Evolutionary conservation across 495 filamentous ascomycete genomes (phyloP).

Genomic region (Trichoderma parareesei): DNA sequence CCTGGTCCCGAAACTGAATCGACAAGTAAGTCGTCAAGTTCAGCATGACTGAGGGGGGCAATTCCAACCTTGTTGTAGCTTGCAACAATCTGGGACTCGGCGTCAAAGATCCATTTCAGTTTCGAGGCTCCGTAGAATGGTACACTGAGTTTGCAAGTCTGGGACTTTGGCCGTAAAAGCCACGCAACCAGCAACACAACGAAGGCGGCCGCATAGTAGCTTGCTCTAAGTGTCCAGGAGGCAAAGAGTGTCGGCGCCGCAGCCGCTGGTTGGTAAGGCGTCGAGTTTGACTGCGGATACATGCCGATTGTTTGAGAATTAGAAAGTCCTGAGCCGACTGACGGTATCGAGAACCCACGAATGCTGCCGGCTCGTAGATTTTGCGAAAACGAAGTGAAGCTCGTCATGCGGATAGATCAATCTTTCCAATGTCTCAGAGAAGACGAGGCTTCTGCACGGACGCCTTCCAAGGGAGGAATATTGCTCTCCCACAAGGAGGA

Average conservation of each 20-base stretch:
- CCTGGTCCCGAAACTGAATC: constrained; percentile 25
- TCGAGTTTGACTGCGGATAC: neutral
- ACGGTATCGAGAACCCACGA: neutral
- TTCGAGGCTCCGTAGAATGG: constrained; percentile 27
- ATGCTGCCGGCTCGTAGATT: neutral
- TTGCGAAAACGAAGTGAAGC: neutral
- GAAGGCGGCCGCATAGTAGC: constrained; percentile 24
- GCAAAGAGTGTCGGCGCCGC: neutral
- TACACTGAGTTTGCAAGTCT: constrained; percentile 18
- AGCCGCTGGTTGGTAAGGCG: neutral
- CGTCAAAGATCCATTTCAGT: constrained; percentile 31
- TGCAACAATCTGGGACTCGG: constrained; percentile 24
- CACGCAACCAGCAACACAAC: constrained; percentile 21
- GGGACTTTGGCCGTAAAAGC: constrained; percentile 14
- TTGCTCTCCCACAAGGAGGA: neutral
- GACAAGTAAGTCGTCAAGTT: neutral
- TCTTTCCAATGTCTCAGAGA: no score
- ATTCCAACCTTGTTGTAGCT: constrained; percentile 27
- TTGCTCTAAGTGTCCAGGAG: constrained; percentile 17
- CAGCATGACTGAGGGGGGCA: neutral
- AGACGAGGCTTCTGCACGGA: no score
- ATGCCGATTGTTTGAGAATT: neutral
- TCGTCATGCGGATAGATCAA: neutral
- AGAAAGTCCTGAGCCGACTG: neutral
- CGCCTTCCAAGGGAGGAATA: neutral